Conservation (phyloP, 345 rosid genomes). For the Firmiana major region DNA sequence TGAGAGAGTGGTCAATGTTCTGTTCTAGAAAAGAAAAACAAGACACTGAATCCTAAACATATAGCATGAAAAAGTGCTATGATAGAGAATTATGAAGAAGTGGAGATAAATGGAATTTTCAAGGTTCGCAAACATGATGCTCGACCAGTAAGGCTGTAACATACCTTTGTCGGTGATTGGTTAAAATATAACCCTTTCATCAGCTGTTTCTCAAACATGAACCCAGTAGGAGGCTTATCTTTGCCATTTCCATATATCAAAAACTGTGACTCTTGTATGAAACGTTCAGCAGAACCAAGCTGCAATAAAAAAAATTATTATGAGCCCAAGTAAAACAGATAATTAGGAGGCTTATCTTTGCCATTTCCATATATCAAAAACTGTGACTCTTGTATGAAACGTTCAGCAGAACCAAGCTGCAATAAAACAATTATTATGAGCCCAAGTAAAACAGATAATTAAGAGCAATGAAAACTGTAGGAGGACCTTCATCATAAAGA, state of each 20-base stretch:
- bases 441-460: slow-evolving; percentile 1
- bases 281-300: slow-evolving; percentile 94
- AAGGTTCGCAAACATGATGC: background rate
- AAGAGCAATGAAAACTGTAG: slow-evolving; percentile 1
- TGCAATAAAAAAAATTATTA: slow-evolving; percentile 35
- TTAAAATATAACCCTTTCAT: slow-evolving; percentile 91
- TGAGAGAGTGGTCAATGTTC: background rate
- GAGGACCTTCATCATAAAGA: background rate
- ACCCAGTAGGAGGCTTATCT: slow-evolving; percentile 80
- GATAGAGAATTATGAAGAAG: background rate
- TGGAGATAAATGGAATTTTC: background rate
- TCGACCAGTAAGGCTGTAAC: background rate
- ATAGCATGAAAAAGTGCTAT: background rate
- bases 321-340: slow-evolving; percentile 8
- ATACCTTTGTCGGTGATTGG: slow-evolving; percentile 87
- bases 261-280: slow-evolving; percentile 81
- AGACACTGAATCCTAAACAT: background rate
- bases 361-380: slow-evolving; percentile 86
- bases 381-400: slow-evolving; percentile 76
- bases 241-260: slow-evolving; percentile 82
- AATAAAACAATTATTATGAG: slow-evolving; percentile 17
- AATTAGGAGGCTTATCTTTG: slow-evolving; percentile 37
- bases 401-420: slow-evolving; percentile 97
- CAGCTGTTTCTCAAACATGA: slow-evolving; percentile 89
- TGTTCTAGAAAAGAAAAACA: background rate